A percentile compares a stretch with the other conserved stretches of the same genome.
These are phyloP conservation scores for Erodium moschatum DNA, from an alignment of 441 rosid genomes.

Conservation along the genomic window DNA sequence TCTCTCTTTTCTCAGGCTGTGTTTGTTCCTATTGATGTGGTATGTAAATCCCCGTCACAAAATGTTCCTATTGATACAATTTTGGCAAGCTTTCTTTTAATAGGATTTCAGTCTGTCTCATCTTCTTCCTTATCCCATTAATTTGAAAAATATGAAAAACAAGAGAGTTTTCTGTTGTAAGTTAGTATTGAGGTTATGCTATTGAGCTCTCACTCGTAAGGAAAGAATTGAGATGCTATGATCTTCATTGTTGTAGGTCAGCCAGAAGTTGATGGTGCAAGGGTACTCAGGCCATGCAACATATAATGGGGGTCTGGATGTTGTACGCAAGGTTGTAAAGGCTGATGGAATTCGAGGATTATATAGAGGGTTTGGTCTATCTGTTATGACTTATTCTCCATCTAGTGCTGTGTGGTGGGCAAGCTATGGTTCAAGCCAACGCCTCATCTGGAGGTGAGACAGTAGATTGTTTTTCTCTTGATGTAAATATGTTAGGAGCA, in stretches of 20 bases:
- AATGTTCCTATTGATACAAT: not conserved
- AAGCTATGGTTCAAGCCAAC: slow-evolving; percentile 88
- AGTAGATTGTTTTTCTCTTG: slow-evolving; percentile 13
- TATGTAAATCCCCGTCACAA: slow-evolving; percentile 27
- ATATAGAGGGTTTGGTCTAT: slow-evolving; percentile 86
- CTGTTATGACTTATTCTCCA: slow-evolving; percentile 85
- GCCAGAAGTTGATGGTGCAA: slow-evolving; percentile 97
- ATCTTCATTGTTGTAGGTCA: slow-evolving; percentile 39
- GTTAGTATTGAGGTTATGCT: not conserved
- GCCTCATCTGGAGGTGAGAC: slow-evolving; percentile 79
- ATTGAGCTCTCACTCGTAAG: not conserved
- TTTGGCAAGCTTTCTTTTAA: not conserved
- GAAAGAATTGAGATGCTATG: slow-evolving; percentile 7
- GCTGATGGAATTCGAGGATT: slow-evolving; percentile 72
- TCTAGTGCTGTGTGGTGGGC: slow-evolving; percentile 99
- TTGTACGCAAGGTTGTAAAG: slow-evolving; percentile 63
- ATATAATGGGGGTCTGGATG: slow-evolving; percentile 80
- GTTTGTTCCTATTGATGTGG: slow-evolving; percentile 92
- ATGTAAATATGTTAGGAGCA: not conserved
- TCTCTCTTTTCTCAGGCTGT: slow-evolving; percentile 75
- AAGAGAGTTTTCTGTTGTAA: not conserved
- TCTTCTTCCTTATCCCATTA: not conserved
- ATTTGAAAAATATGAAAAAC: not conserved
- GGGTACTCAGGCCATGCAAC: slow-evolving; percentile 82
- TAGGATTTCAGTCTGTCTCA: not conserved